A percentile compares a stretch with the other conserved stretches of the same genome.
Evolutionary conservation across 768 basidiomycete species (phyloP).

Genomic region (Suillus occidentalis): DNA sequence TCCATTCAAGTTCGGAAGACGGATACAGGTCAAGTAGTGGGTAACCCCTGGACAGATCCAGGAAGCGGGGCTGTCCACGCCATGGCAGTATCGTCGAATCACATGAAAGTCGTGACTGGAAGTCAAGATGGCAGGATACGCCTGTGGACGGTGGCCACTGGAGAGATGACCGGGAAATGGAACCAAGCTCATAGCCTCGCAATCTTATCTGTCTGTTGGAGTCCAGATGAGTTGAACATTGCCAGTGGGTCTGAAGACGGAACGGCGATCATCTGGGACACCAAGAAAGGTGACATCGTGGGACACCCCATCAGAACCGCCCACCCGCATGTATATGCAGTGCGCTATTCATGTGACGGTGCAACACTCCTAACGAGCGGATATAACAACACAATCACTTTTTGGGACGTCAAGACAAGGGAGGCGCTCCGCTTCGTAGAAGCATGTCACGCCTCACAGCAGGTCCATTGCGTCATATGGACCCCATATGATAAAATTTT

Average conservation of each 20-base stretch:
- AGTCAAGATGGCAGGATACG: neutral
- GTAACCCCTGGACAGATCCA: neutral
- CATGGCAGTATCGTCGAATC: neutral
- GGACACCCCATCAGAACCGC: neutral
- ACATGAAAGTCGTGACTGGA: neutral
- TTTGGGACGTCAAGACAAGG: neutral
- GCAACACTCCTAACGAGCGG: neutral
- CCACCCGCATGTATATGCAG: neutral
- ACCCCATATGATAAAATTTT: neutral
- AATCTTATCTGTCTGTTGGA: neutral
- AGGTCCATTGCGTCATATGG: neutral
- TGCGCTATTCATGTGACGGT: neutral
- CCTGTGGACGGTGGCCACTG: neutral
- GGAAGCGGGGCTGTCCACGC: neutral
- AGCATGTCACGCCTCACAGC: neutral
- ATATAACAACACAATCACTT: neutral
- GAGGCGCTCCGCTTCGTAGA: neutral
- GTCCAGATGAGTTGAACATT: neutral
- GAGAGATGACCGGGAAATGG: neutral
- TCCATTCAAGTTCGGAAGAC: neutral
- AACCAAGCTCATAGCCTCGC: neutral
- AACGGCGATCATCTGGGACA: neutral
- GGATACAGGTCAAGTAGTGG: neutral
- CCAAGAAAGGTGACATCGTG: neutral
- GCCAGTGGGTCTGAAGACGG: slow-evolving; percentile 5